Evolutionary conservation across 2,329 filamentous ascomycete species (phyloP), one percentile per base, ranked within the genome.

Genomic region (Sporothrix inflata): DNA sequence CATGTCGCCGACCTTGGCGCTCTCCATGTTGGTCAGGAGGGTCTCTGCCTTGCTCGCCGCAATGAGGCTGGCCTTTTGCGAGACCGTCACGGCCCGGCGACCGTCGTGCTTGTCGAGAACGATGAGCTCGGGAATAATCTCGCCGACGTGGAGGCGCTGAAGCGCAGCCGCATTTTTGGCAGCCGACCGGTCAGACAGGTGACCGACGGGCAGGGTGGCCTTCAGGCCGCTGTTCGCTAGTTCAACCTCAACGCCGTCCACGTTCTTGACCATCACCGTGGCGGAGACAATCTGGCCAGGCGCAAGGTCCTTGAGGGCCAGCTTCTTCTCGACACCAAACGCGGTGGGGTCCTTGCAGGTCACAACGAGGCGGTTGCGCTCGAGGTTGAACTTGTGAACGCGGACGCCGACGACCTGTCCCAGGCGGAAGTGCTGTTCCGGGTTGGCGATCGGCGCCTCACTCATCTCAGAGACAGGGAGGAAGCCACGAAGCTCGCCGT

Each of bases 381-480:
- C 89, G 0, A 90, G 84, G 66, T 97, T 90, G 67, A 98, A 89
- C 67, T 91, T 92, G 45, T 97, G 82, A n/a, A 97, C 90, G 78
- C 95, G 93, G 24, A 98, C 92, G 77, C 90, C 97, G 75, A 99
- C 91, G 1, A 97, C 95, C 80, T 99, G 96, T 0, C 96, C 97
- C 57, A 90, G 83, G 47, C 91, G 90, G 84, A 99, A 99, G 81
- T 98, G 94, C 78, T 97, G 90, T 61, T 88, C 89, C 4, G 96
- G 94, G 78, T 98, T 92, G 76, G 92, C 89, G 78, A 99, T 98
- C 79, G 92, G 98, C 12, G 94, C 94, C 80, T 99, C 96, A 79
- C 96, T 98, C 96, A 99, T 99, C 82, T 99, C 95, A 1, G 93
- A 93, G 0, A 97, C 91, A 1, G 96, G 96, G 71, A 99, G 86